Evolutionary conservation across 192 early-diverging fungal species (phyloP).

Genomic region (Coemansia sp.): DNA sequence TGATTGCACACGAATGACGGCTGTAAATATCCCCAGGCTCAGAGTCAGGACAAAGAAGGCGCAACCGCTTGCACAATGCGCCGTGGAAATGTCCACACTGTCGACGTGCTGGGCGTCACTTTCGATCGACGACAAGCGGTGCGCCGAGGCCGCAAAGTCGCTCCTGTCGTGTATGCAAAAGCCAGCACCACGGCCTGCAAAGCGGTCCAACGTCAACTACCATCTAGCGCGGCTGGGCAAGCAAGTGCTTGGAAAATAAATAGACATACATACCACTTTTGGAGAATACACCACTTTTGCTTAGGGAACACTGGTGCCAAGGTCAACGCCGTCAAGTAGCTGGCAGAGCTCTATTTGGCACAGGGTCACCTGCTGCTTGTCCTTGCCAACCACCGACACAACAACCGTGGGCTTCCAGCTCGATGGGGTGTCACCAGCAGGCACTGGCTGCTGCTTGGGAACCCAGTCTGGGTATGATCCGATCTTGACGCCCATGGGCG

Average conservation of each 20-base stretch:
- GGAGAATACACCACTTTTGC: too few species aligned
- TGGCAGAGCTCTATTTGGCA: slow-evolving; percentile 14
- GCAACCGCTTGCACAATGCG: slow-evolving; percentile 36
- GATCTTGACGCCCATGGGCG: slow-evolving; percentile 11
- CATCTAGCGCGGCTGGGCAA: slow-evolving; percentile 49
- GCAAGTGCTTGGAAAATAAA: slow-evolving; percentile 49
- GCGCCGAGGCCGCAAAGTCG: slow-evolving; percentile 27
- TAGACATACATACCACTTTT: too few species aligned
- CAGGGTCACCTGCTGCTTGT: background rate
- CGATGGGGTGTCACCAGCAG: background rate
- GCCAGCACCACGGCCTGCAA: slow-evolving; percentile 6
- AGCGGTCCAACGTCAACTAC: slow-evolving; percentile 41
- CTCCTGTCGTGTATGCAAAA: slow-evolving; percentile 47
- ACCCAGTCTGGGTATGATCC: slow-evolving; percentile 45
- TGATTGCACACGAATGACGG: slow-evolving; percentile 21
- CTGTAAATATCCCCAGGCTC: slow-evolving; percentile 42
- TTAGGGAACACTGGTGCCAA: background rate
- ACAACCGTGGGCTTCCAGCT: slow-evolving; percentile 13
- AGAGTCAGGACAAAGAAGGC: slow-evolving; percentile 33
- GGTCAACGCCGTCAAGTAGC: slow-evolving; percentile 15
- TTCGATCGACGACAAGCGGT: slow-evolving; percentile 40
- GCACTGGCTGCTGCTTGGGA: background rate
- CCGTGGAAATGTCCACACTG: slow-evolving; percentile 49
- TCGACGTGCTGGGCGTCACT: slow-evolving; percentile 51
- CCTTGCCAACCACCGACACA: slow-evolving; percentile 20